phyloP scores from a whole-genome alignment of 2,329 filamentous ascomycete species.

The Blastomyces emzantsi region DNA sequence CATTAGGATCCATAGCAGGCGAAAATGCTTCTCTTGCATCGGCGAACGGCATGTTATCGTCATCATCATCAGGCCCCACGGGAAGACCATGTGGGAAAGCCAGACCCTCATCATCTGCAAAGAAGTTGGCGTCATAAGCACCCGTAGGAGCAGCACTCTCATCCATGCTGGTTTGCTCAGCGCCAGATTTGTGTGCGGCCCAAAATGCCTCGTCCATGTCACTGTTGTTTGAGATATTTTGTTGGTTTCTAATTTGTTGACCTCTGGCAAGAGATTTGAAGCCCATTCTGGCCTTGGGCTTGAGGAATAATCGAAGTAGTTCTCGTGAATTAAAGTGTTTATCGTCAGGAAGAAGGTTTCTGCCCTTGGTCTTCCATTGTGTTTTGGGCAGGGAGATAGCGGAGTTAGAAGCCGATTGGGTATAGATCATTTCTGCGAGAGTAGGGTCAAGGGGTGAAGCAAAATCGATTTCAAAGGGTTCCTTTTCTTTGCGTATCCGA shows the following conservation, averaged over 20 bases:
- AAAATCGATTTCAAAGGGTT: constrained; percentile 93
- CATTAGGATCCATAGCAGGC: constrained; percentile 29
- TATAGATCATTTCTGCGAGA: constrained; percentile 69
- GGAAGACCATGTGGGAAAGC: constrained; percentile 40
- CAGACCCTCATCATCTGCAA: constrained; percentile 59
- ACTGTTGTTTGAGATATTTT: constrained; percentile 53
- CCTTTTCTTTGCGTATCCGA: constrained; percentile 81
- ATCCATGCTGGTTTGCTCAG: constrained; percentile 37
- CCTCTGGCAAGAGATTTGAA: constrained; percentile 51
- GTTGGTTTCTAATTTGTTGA: constrained; percentile 30
- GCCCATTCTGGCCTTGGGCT: constrained; percentile 79
- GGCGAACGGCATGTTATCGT: constrained; percentile 40
- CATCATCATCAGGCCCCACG: constrained; percentile 38
- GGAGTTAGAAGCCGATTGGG: constrained; percentile 67
- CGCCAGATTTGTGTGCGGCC: constrained; percentile 56
- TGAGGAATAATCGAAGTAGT: constrained; percentile 81
- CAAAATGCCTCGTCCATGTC: constrained; percentile 96
- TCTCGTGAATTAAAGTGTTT: constrained; percentile 97
- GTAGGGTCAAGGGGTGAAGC: constrained; percentile 60
- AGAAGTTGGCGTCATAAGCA: constrained; percentile 96
- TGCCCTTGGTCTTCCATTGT: constrained; percentile 89
- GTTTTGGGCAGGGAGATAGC: constrained; percentile 82
- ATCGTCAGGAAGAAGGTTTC: constrained; percentile 90
- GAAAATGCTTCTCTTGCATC: constrained; percentile 43
- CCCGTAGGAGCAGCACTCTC: constrained; percentile 56